Evolutionary conservation across 139 green algal species (phyloP).

Genomic region (Marvania coccoides): DNA sequence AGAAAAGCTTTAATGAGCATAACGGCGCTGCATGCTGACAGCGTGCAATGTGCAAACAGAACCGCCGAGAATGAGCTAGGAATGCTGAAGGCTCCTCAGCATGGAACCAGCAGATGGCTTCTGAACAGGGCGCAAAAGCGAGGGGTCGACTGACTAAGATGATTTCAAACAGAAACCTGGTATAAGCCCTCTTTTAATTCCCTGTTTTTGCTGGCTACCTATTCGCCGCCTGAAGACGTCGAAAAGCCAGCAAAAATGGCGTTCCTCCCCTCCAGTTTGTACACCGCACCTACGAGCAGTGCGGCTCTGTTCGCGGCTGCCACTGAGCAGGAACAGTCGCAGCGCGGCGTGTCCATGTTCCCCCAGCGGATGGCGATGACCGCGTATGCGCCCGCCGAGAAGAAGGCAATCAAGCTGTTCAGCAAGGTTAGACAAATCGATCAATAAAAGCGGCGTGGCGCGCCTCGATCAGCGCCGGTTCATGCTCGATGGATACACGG

Average conservation of each 20-base stretch:
- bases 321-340: neutral
- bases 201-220: no score
- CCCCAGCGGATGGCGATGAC: neutral
- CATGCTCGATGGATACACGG: neutral
- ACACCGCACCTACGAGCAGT: neutral
- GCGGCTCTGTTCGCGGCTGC: slow-evolving; percentile 34
- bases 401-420: slow-evolving; percentile 42
- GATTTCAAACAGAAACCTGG: no score
- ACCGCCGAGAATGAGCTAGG: no score
- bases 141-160: no score
- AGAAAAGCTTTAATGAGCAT: no score
- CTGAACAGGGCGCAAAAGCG: no score
- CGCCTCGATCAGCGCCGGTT: neutral
- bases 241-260: neutral
- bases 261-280: slow-evolving; percentile 6
- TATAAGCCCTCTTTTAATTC: no score
- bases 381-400: slow-evolving; percentile 23
- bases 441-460: neutral
- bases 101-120: no score
- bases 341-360: neutral
- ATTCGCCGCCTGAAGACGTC: no score
- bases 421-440: neutral
- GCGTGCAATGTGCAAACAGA: no score
- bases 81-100: no score
- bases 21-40: no score